Percentiles rank a stretch among this genome's conserved stretches.
Evolutionary conservation across 768 basidiomycete species (phyloP).

Genomic region (Daedalea quercina): DNA sequence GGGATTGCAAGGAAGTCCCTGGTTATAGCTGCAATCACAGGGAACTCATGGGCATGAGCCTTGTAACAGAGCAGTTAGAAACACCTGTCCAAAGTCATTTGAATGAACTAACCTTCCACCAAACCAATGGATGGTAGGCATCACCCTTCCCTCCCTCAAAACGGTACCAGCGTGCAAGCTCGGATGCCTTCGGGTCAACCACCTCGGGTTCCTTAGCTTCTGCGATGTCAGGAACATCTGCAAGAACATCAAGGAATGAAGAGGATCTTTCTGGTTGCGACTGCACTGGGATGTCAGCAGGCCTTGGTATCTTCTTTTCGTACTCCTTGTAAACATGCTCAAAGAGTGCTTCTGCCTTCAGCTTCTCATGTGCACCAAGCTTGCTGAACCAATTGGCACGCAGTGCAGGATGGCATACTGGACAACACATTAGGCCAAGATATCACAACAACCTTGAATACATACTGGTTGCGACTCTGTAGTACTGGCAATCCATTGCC

Average conservation of each 20-base stretch:
- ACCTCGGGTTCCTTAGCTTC: too few relatives aligned
- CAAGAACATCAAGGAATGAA: neutral
- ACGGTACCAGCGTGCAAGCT: neutral
- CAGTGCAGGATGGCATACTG: slow-evolving; percentile 24
- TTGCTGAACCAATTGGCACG: slow-evolving; percentile 19
- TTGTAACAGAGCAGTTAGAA: slow-evolving; percentile 1
- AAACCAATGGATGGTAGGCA: neutral
- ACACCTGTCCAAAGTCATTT: neutral
- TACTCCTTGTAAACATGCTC: slow-evolving; percentile 9
- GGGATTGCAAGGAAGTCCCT: slow-evolving; percentile 2
- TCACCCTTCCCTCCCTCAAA: neutral
- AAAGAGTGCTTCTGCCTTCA: slow-evolving; percentile 4
- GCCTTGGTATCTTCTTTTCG: neutral
- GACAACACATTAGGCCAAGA: neutral
- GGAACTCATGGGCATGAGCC: neutral
- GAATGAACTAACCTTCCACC: neutral
- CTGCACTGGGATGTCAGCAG: neutral
- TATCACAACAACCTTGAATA: neutral
- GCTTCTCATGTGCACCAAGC: neutral
- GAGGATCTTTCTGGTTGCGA: neutral
- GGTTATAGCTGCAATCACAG: neutral
- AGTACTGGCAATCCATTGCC: slow-evolving; percentile 20
- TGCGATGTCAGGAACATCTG: too few relatives aligned
- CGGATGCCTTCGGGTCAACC: neutral
- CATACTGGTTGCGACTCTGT: slow-evolving; percentile 24